Percentiles rank a stretch among this genome's conserved stretches.
phyloP scores from a whole-genome alignment of 345 rosid genomes.

The Eucalyptus marginata region DNA sequence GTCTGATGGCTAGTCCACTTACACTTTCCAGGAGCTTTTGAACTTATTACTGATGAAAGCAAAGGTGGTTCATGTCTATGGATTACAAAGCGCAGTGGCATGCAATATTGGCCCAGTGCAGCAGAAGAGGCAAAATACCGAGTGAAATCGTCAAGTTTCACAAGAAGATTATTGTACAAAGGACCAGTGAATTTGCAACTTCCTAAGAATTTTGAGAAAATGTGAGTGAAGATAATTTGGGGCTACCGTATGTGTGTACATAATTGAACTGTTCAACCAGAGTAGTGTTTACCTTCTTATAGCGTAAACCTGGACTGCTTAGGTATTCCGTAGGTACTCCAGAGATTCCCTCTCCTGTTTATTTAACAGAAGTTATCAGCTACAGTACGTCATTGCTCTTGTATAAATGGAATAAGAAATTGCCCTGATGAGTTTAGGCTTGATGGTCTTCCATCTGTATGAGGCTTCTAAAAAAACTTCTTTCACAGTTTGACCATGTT shows the following conservation, averaged over 20 bases:
- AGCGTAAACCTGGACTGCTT: neutral
- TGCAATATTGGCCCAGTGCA: conserved; percentile 91
- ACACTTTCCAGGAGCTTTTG: conserved; percentile 57
- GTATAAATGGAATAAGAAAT: neutral
- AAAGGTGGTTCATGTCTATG: conserved; percentile 89
- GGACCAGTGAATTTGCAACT: conserved; percentile 30
- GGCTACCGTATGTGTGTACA: neutral
- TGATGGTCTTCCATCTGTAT: neutral
- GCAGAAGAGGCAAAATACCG: conserved; percentile 57
- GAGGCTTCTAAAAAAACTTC: neutral
- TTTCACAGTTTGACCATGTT: neutral
- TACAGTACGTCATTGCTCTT: neutral
- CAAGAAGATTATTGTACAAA: conserved; percentile 17
- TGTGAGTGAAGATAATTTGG: conserved; percentile 34
- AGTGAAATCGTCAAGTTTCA: conserved; percentile 28
- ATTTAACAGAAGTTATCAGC: neutral
- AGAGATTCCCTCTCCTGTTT: neutral
- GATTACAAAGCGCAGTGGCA: conserved; percentile 81
- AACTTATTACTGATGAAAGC: conserved; percentile 70
- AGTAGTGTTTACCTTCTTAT: neutral
- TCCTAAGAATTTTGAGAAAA: conserved; percentile 72
- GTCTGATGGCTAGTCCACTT: neutral
- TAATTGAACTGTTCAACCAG: neutral
- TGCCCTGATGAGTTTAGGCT: neutral
- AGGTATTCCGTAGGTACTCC: neutral